Conservation (phyloP, 495 filamentous ascomycete species). For the Bombardia bombarda region DNA sequence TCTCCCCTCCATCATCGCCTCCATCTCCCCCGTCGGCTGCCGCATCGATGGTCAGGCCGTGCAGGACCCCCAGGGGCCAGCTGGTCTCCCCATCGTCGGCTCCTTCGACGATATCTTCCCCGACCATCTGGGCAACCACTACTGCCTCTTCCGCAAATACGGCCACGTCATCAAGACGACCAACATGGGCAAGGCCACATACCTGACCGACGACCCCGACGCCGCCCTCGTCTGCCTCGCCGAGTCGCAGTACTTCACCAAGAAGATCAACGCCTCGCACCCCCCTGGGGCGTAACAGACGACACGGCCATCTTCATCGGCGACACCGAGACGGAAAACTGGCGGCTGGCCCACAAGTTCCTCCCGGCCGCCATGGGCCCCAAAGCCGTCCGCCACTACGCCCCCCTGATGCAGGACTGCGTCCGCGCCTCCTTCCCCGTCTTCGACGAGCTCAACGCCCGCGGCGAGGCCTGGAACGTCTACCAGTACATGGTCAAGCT, state of each 20-base stretch:
- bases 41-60: slow-evolving; percentile 37
- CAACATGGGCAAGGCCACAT: slow-evolving; percentile 42
- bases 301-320: slow-evolving; percentile 44
- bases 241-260: slow-evolving; percentile 45
- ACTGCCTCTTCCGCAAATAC: slow-evolving; percentile 46
- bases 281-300: slow-evolving; percentile 42
- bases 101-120: slow-evolving; percentile 50
- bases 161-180: slow-evolving; percentile 47
- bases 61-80: slow-evolving; percentile 36
- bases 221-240: slow-evolving; percentile 31
- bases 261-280: slow-evolving; percentile 41
- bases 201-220: slow-evolving; percentile 43
- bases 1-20: slow-evolving; percentile 22
- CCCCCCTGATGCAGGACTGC: slow-evolving; percentile 44
- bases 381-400: slow-evolving; percentile 49
- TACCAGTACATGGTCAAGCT: slow-evolving; percentile 56
- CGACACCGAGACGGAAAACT: slow-evolving; percentile 43
- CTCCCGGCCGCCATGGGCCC: slow-evolving; percentile 45
- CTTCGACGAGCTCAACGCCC: slow-evolving; percentile 44
- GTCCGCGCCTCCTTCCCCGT: slow-evolving; percentile 38
- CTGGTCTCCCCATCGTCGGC: slow-evolving; percentile 40
- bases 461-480: slow-evolving; percentile 45
- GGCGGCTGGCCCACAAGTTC: slow-evolving; percentile 46
- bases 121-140: slow-evolving; percentile 51
- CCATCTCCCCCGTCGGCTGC: slow-evolving; percentile 26